Evolutionary conservation across 345 rosid genomes (phyloP).

Genomic region (Moricandia moricandioides): DNA sequence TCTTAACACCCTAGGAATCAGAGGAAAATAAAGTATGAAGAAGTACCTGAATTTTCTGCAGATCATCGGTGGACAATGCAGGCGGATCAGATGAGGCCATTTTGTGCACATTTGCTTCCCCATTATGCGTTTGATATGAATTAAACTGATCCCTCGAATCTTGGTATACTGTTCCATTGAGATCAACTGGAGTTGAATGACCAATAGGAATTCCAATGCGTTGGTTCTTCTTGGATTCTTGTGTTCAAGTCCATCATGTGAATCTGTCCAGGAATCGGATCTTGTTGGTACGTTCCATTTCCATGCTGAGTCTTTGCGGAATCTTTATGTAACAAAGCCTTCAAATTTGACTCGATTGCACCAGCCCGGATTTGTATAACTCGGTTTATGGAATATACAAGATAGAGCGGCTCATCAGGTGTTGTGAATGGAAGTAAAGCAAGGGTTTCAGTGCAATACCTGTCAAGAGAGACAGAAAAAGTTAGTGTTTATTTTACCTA

Average conservation of each 20-base stretch:
- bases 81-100: slow-evolving; percentile 40
- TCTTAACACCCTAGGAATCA: not conserved
- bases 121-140: slow-evolving; percentile 27
- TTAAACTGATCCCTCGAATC: slow-evolving; percentile 44
- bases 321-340: slow-evolving; percentile 63
- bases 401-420: slow-evolving; percentile 98
- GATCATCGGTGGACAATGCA: slow-evolving; percentile 59
- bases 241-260: slow-evolving; percentile 61
- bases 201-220: slow-evolving; percentile 33
- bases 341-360: slow-evolving; percentile 88
- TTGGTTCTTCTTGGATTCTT: slow-evolving; percentile 42
- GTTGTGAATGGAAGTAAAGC: slow-evolving; percentile 85
- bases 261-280: slow-evolving; percentile 31
- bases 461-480: slow-evolving; percentile 36
- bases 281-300: slow-evolving; percentile 53
- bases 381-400: slow-evolving; percentile 87
- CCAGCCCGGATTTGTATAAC: slow-evolving; percentile 93
- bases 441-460: slow-evolving; percentile 98
- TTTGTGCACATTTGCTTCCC: slow-evolving; percentile 42
- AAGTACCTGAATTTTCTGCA: slow-evolving; percentile 73
- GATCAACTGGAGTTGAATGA: slow-evolving; percentile 48
- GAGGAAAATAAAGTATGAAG: not conserved
- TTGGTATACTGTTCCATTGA: slow-evolving; percentile 57
- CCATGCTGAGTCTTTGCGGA: slow-evolving; percentile 38
- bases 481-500: slow-evolving; percentile 16